Evolutionary conservation across 345 rosid genomes (phyloP).

Genomic region (Eucalyptus regnans): DNA sequence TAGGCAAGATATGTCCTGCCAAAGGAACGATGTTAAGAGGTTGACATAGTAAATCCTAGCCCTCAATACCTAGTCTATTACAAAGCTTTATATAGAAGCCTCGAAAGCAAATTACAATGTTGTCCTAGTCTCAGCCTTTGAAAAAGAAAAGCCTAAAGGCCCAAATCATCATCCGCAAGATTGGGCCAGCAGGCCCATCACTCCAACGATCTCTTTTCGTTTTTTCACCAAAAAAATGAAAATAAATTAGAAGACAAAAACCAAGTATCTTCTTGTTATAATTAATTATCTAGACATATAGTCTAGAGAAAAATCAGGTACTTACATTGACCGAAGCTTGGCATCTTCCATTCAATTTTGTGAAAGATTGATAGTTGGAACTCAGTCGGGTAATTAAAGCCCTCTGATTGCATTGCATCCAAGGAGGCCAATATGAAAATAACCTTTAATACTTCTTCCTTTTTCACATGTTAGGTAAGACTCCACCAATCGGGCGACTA

Average conservation of each 20-base stretch:
- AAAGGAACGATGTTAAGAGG: neutral
- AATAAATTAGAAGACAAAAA: neutral
- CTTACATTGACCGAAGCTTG: neutral
- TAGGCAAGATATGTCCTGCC: neutral
- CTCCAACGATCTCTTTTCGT: neutral
- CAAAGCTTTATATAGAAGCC: neutral
- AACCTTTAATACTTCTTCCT: neutral
- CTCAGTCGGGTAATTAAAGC: neutral
- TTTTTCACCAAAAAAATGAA: neutral
- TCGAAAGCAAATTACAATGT: neutral
- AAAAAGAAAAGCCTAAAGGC: neutral
- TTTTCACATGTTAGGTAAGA: neutral
- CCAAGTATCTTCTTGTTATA: neutral
- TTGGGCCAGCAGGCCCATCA: neutral
- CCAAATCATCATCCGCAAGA: neutral
- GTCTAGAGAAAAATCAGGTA: neutral
- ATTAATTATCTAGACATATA: neutral
- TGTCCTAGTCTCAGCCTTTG: neutral
- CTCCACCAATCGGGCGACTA: accelerated
- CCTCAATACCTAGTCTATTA: neutral
- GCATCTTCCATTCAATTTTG: neutral
- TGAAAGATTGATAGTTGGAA: neutral
- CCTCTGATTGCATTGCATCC: neutral
- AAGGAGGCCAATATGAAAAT: neutral
- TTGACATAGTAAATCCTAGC: neutral